A percentile compares a stretch with the other conserved stretches of the same genome.
Conservation (phyloP, 2,329 filamentous ascomycete genomes). For the Tolypocladium endophyticum region DNA sequence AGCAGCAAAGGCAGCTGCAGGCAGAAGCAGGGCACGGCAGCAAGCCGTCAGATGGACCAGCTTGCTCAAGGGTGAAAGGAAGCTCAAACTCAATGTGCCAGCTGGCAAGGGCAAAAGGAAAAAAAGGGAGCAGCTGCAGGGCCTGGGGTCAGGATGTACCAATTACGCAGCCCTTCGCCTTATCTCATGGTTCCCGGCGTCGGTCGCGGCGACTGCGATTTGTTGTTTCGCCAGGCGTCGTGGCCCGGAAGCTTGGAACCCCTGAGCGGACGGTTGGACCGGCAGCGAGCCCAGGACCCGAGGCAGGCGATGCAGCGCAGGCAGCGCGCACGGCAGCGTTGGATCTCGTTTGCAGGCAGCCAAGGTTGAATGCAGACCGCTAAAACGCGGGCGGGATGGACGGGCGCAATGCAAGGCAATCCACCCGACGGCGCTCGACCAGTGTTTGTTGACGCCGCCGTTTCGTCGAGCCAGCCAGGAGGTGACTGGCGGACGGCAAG, state of each 20-base stretch:
- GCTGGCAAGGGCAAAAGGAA: not conserved
- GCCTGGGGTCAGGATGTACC: conserved; percentile 17
- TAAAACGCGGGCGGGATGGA: not conserved
- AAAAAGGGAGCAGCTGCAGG: conserved; percentile 4
- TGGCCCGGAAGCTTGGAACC: conserved; percentile 11
- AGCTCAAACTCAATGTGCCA: not conserved
- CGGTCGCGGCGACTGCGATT: conserved; percentile 18
- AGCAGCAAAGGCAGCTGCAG: not conserved
- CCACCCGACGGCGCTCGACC: not conserved
- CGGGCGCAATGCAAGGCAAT: not conserved
- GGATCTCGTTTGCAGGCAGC: not conserved
- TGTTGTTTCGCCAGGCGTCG: conserved; percentile 19
- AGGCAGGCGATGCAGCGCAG: not conserved
- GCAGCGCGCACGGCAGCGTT: not conserved
- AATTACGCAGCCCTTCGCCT: conserved; percentile 22
- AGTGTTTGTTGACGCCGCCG: conserved; percentile 7
- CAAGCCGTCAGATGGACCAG: not conserved
- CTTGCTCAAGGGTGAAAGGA: not conserved
- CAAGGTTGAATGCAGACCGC: not conserved
- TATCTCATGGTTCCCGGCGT: conserved; percentile 32
- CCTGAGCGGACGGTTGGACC: conserved; percentile 10
- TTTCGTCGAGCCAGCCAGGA: conserved; percentile 5
- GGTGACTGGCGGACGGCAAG: conserved; percentile 2
- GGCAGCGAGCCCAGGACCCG: not conserved
- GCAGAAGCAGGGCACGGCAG: not conserved